phyloP scores from a whole-genome alignment of 176 grass and related monocot genomes.

The Bromus sterilis region DNA sequence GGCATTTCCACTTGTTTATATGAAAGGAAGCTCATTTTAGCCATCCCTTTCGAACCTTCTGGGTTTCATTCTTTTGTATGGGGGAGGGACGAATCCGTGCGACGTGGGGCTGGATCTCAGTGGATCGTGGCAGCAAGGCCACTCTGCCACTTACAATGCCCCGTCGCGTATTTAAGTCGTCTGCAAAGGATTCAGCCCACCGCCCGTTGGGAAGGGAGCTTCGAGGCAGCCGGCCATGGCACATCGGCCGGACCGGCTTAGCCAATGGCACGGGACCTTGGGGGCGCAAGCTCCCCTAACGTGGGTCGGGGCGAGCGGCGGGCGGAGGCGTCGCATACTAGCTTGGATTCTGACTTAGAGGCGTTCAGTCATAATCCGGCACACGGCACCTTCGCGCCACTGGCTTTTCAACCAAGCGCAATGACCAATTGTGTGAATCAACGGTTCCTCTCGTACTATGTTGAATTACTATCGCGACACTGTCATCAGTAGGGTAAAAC shows the following conservation, averaged over 20 bases:
- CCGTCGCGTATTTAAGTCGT: slow-evolving; percentile 64
- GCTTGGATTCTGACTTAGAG: slow-evolving; percentile 67
- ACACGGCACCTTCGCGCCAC: slow-evolving; percentile 50
- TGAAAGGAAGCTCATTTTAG: too few relatives aligned
- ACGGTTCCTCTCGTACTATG: too few relatives aligned
- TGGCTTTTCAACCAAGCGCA: slow-evolving; percentile 65
- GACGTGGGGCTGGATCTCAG: slow-evolving; percentile 48
- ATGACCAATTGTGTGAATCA: slow-evolving; percentile 57
- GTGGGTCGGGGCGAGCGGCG: not conserved
- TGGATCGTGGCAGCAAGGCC: slow-evolving; percentile 68
- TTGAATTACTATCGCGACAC: too few relatives aligned
- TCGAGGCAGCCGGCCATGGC: not conserved
- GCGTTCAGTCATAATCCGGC: slow-evolving; percentile 50
- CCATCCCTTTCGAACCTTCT: too few relatives aligned
- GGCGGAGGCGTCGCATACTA: slow-evolving; percentile 23
- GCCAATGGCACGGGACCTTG: slow-evolving; percentile 21
- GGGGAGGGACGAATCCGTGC: slow-evolving; percentile 54
- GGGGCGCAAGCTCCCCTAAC: slow-evolving; percentile 15
- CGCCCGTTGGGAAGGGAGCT: slow-evolving; percentile 14
- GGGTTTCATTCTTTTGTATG: too few relatives aligned
- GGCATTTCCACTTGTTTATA: too few relatives aligned
- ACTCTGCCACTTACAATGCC: slow-evolving; percentile 72
- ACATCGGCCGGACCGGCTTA: not conserved
- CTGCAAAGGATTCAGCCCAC: slow-evolving; percentile 60
- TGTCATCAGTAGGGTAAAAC: too few relatives aligned